Percentiles rank a stretch among this genome's conserved stretches.
Conservation (phyloP, 495 filamentous ascomycete species). For the Hypoxylon intermedium region DNA sequence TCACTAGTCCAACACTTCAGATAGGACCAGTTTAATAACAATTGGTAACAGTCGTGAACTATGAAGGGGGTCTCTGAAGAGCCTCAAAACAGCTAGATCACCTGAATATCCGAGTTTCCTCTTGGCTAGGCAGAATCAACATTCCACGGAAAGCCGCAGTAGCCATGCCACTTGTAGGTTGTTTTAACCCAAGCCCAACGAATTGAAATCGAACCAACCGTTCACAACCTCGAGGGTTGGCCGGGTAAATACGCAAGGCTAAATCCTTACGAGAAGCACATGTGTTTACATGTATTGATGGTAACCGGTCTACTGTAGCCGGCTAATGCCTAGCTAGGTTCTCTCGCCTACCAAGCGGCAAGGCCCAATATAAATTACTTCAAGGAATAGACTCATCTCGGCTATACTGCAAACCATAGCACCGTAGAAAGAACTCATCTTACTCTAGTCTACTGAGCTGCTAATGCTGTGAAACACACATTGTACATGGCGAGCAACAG, state of each 20-base stretch:
- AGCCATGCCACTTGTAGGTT: background rate
- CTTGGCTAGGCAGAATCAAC: too few species aligned
- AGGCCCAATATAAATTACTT: background rate
- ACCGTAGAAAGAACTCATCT: background rate
- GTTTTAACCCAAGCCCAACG: background rate
- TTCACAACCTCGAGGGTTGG: background rate
- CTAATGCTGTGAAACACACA: constrained; percentile 7
- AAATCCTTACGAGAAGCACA: background rate
- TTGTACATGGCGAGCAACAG: background rate
- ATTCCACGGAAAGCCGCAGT: too few species aligned
- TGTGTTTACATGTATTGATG: too few species aligned
- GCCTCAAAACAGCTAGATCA: too few species aligned
- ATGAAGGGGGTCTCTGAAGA: too few species aligned
- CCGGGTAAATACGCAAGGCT: constrained; percentile 5
- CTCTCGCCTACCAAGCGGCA: background rate
- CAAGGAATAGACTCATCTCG: background rate
- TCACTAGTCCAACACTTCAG: too few species aligned
- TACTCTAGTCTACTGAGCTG: background rate
- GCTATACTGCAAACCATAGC: background rate
- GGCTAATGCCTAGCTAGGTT: constrained; percentile 2
- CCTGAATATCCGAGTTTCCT: too few species aligned
- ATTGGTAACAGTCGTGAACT: too few species aligned
- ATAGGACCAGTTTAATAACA: too few species aligned
- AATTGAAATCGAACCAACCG: background rate
- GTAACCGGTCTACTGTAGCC: too few species aligned